phyloP scores from a whole-genome alignment of 805 yeast genomes.

The Myxozyma sirexii region DNA sequence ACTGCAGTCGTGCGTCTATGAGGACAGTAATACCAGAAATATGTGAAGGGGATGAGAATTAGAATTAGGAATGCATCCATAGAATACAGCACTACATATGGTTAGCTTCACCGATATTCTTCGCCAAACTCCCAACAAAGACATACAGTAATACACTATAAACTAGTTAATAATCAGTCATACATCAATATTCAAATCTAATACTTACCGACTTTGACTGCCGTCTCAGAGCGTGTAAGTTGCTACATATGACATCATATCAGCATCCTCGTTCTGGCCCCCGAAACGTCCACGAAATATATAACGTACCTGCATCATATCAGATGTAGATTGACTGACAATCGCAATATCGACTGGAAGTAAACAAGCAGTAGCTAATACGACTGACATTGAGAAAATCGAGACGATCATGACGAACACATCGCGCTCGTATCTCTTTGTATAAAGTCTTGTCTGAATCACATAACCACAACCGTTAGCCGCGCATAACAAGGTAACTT shows the following conservation, averaged over 20 bases:
- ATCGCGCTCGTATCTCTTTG: slow-evolving; percentile 34
- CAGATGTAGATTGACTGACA: slow-evolving; percentile 28
- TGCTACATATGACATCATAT: neutral
- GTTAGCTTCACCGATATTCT: neutral
- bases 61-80: slow-evolving; percentile 34
- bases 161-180: neutral
- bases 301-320: slow-evolving; percentile 15
- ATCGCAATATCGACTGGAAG: slow-evolving; percentile 36
- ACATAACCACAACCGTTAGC: neutral
- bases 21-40: slow-evolving; percentile 31
- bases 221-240: slow-evolving; percentile 11
- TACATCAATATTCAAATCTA: neutral
- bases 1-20: neutral
- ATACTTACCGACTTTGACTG: slow-evolving; percentile 16
- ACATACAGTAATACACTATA: slow-evolving; percentile 29
- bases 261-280: neutral
- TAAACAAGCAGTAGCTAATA: slow-evolving; percentile 33
- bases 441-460: slow-evolving; percentile 29
- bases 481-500: too few species aligned
- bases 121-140: neutral
- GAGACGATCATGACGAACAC: slow-evolving; percentile 33
- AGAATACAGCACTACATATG: slow-evolving; percentile 29
- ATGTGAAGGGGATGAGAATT: slow-evolving; percentile 36
- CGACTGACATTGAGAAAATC: slow-evolving; percentile 33
- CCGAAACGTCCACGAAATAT: neutral